Evolutionary conservation across 2,329 filamentous ascomycete genomes (phyloP), one percentile per base, ranked within the genome.

Genomic region (Aschersonia sp.): DNA sequence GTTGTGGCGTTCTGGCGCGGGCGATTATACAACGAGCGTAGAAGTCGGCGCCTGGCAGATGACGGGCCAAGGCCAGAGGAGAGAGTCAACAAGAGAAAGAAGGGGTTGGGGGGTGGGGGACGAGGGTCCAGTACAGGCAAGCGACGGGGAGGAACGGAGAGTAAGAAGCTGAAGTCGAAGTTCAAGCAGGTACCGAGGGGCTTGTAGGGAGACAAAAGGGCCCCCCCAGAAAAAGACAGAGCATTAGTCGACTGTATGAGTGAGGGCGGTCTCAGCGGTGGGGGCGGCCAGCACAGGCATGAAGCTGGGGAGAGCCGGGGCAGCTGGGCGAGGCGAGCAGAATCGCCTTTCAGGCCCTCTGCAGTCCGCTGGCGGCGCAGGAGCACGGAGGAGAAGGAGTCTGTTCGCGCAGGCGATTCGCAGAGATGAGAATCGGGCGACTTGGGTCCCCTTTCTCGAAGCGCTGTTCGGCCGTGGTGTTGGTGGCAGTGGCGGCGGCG

Each of bases 251-350:
- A 43, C 40, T 40, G 20, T 31, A 41, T 12, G 38, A 45, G 43
- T 42, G 29, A 41, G 40, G 47, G 40, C 43, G 40, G 40, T 46
- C 32, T 41, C 45, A 41, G 35, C 38, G 35, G 45, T 46, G 45
- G 45, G 45, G 45, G 45, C 32, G n/a, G 10, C 38, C 10, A 31
- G 35, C 32, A 42, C 10, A 35, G 44, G 30, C 44, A 45, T 31
- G 38, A 5, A 46, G 45, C 32, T 40, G 35, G 20, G 35, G 20
- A 35, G 45, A 29, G 9, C 45, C 32, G 35, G 45, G 45, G 10
- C 40, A 42, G 40, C 20, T 6, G 10, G 6, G 40, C 20, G 20
- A 20, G 20, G 20, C 20, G 20, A 20, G 20, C 40, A n/a, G 12
- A 9, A 38, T 7, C 12, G 35, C 45, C 28, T 44, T 28, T 10